A percentile compares a stretch with the other conserved stretches of the same genome.
These are phyloP conservation scores for Stagonosporopsis rhizophila DNA, from an alignment of 2,329 filamentous ascomycete genomes.

Conservation along the genomic window DNA sequence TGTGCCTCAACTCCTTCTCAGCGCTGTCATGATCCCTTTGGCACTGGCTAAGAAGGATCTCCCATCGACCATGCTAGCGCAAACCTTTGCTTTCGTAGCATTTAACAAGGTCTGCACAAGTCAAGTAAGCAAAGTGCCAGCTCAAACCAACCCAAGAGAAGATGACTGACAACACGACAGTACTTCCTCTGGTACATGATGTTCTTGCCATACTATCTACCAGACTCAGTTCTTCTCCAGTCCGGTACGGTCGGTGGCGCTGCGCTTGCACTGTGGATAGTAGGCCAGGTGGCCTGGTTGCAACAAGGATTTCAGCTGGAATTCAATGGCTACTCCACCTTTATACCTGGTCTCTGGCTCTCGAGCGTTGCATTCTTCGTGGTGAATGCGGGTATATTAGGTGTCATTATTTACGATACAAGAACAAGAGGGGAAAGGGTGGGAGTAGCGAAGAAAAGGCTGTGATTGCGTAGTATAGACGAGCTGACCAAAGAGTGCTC, in stretches of 20 bases:
- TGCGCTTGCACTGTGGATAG: constrained; percentile 76
- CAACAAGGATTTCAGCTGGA: constrained; percentile 60
- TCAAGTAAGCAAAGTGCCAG: constrained; percentile 67
- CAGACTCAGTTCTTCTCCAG: constrained; percentile 73
- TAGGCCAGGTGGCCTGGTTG: constrained; percentile 66
- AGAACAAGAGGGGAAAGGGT: constrained; percentile 17
- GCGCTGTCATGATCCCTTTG: constrained; percentile 77
- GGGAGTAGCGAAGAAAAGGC: constrained; percentile 8
- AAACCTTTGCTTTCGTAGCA: constrained; percentile 95
- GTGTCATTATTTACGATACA: constrained; percentile 75
- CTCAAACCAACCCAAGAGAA: background rate
- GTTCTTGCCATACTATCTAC: constrained; percentile 89
- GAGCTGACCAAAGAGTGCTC: background rate
- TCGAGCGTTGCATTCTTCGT: constrained; percentile 80
- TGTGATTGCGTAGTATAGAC: background rate
- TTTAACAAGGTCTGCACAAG: constrained; percentile 99
- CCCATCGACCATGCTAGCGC: constrained; percentile 84
- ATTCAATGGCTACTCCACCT: constrained; percentile 77
- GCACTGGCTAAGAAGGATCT: constrained; percentile 81
- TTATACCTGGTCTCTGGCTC: constrained; percentile 82
- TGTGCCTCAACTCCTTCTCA: constrained; percentile 82
- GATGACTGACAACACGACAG: constrained; percentile 54
- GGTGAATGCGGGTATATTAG: constrained; percentile 86
- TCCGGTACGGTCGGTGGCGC: constrained; percentile 66
- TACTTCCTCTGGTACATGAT: constrained; percentile 99